phyloP scores from a whole-genome alignment of 345 rosid species.

The Citrus inodora region DNA sequence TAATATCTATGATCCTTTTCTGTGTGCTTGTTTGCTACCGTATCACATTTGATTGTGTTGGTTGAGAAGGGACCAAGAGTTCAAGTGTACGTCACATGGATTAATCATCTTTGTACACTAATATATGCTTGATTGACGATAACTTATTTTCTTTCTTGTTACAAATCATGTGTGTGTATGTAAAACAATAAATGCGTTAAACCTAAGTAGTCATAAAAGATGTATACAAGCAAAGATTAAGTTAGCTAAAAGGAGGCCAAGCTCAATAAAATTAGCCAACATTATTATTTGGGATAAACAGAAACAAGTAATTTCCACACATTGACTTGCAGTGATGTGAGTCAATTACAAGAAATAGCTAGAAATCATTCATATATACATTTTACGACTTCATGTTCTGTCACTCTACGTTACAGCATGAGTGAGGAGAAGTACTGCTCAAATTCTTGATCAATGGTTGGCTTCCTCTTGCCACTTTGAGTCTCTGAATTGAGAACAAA shows the following conservation, averaged over 20 bases:
- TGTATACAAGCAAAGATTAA: slow-evolving; percentile 6
- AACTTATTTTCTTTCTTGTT: not conserved
- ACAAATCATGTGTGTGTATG: no score
- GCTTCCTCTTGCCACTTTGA: slow-evolving; percentile 39
- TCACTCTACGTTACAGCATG: slow-evolving; percentile 48
- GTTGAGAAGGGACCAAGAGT: not conserved
- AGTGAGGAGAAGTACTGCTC: slow-evolving; percentile 83
- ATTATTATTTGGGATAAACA: not conserved
- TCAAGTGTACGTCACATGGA: not conserved
- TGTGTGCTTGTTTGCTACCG: not conserved
- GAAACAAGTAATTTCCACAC: not conserved
- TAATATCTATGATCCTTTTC: not conserved
- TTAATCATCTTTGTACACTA: not conserved
- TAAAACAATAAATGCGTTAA: no score
- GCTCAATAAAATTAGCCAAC: slow-evolving; percentile 2
- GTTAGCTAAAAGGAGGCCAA: not conserved
- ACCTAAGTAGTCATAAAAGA: no score
- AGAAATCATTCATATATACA: not conserved
- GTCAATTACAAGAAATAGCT: not conserved
- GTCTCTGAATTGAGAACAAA: slow-evolving; percentile 40
- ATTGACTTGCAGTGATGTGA: not conserved
- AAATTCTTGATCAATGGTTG: slow-evolving; percentile 90
- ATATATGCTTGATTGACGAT: not conserved
- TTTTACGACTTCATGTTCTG: not conserved
- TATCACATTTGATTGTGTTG: not conserved